Percentiles rank a stretch among this genome's conserved stretches.
These are phyloP conservation scores for Lodderomyces jiufengensis DNA, from an alignment of 1,139 yeast genomes.

Conservation along the genomic window DNA sequence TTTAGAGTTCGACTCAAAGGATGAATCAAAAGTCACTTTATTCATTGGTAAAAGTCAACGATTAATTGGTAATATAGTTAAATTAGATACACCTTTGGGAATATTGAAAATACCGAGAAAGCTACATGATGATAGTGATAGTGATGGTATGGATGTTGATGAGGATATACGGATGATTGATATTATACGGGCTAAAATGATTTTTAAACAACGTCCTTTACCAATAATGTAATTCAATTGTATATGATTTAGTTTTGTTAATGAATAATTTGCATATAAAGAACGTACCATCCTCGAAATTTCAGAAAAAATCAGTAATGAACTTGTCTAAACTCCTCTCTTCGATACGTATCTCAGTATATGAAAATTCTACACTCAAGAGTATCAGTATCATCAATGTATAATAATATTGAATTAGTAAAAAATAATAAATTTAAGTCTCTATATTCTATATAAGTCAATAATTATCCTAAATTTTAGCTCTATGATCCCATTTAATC, in stretches of 20 bases:
- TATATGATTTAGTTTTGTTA: too few species aligned
- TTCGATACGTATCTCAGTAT: too few species aligned
- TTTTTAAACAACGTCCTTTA: slow-evolving; percentile 64
- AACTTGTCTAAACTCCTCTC: too few species aligned
- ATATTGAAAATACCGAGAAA: slow-evolving; percentile 43
- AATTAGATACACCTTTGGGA: slow-evolving; percentile 60
- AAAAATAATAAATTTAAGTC: too few species aligned
- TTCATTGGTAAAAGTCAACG: slow-evolving; percentile 67
- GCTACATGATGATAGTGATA: slow-evolving; percentile 15
- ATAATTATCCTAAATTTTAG: slow-evolving; percentile 3
- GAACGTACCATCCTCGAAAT: too few species aligned
- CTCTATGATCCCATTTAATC: slow-evolving; percentile 27
- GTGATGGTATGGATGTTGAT: slow-evolving; percentile 10
- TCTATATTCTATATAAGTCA: not conserved
- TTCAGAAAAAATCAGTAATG: too few species aligned
- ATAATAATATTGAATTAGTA: too few species aligned
- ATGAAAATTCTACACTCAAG: too few species aligned
- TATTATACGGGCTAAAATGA: slow-evolving; percentile 50
- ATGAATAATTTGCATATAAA: too few species aligned
- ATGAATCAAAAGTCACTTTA: slow-evolving; percentile 47
- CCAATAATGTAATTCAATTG: slow-evolving; percentile 58
- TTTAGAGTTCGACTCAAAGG: slow-evolving; percentile 47
- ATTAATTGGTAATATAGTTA: slow-evolving; percentile 53
- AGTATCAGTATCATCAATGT: too few species aligned
- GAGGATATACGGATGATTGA: slow-evolving; percentile 50